A percentile compares a stretch with the other conserved stretches of the same genome.
Evolutionary conservation across 1,139 yeast genomes (phyloP).

Genomic region (Debaryomyces sp.): DNA sequence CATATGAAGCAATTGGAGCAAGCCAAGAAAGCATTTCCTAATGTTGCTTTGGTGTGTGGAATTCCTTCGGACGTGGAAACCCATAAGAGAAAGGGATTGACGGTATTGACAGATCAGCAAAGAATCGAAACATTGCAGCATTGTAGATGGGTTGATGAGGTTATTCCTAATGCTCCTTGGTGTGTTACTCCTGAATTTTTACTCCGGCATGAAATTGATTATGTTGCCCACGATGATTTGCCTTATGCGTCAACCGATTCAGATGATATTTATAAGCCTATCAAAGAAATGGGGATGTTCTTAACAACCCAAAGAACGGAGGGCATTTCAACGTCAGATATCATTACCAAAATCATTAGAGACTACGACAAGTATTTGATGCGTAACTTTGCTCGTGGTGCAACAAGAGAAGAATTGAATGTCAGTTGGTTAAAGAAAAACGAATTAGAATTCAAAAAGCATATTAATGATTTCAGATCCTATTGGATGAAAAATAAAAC

Average conservation of each 20-base stretch:
- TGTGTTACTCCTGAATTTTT: conserved; percentile 83
- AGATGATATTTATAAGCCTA: conserved; percentile 91
- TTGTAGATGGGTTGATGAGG: conserved; percentile 98
- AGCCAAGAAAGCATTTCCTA: conserved; percentile 89
- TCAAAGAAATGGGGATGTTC: conserved; percentile 88
- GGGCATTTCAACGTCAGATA: conserved; percentile 94
- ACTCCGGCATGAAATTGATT: conserved; percentile 79
- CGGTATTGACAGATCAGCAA: conserved; percentile 86
- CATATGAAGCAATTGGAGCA: conserved; percentile 98
- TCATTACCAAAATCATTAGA: conserved; percentile 89
- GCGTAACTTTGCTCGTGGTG: conserved; percentile 97
- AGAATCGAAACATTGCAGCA: conserved; percentile 86
- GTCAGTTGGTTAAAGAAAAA: conserved; percentile 97
- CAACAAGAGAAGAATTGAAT: conserved; percentile 91
- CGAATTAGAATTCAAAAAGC: conserved; percentile 90
- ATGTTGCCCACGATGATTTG: conserved; percentile 96
- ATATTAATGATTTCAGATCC: conserved; percentile 81
- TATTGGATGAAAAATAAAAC: conserved; percentile 77
- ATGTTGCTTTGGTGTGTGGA: conserved; percentile 85
- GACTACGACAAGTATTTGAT: conserved; percentile 95
- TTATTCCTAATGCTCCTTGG: conserved; percentile 95
- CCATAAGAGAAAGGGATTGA: conserved; percentile 88
- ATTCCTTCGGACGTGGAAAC: conserved; percentile 89
- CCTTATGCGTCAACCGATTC: conserved; percentile 88
- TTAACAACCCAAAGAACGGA: conserved; percentile 95